Conservation (phyloP, 2,329 filamentous ascomycete genomes). For the Harringtonia aguacate region DNA sequence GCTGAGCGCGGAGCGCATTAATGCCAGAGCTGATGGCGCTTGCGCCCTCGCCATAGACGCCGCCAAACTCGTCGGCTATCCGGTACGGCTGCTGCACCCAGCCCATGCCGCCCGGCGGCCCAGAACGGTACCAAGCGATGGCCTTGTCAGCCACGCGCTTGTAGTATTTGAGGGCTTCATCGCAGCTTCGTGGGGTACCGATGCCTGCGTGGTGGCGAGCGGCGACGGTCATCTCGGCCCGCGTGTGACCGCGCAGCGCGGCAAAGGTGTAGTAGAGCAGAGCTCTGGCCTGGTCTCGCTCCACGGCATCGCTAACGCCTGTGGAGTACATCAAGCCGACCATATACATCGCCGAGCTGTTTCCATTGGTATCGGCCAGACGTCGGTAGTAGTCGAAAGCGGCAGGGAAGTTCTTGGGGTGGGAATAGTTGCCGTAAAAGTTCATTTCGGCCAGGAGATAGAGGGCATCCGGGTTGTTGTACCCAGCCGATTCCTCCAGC, state of each 20-base stretch:
- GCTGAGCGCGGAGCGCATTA: constrained; percentile 64
- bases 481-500: constrained; percentile 39
- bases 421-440: constrained; percentile 88
- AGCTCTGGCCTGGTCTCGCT: constrained; percentile 81
- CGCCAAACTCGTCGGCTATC: constrained; percentile 82
- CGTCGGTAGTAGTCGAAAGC: constrained; percentile 75
- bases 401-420: constrained; percentile 68
- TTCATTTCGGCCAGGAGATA: constrained; percentile 89
- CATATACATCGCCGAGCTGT: constrained; percentile 93
- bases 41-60: constrained; percentile 90
- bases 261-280: constrained; percentile 93
- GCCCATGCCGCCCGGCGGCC: constrained; percentile 76
- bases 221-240: constrained; percentile 87
- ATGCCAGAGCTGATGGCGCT: constrained; percentile 79
- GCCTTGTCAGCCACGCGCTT: constrained; percentile 90
- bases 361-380: constrained; percentile 67
- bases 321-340: constrained; percentile 92
- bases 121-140: constrained; percentile 76
- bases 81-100: constrained; percentile 71
- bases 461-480: constrained; percentile 70
- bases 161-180: constrained; percentile 78
- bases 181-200: constrained; percentile 75
- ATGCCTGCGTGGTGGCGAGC: constrained; percentile 81
- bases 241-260: constrained; percentile 68
- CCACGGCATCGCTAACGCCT: constrained; percentile 70